Base-by-base conservation (phyloP, 2,329 filamentous ascomycete species). In the Rugonectria rugulosa region DNA sequence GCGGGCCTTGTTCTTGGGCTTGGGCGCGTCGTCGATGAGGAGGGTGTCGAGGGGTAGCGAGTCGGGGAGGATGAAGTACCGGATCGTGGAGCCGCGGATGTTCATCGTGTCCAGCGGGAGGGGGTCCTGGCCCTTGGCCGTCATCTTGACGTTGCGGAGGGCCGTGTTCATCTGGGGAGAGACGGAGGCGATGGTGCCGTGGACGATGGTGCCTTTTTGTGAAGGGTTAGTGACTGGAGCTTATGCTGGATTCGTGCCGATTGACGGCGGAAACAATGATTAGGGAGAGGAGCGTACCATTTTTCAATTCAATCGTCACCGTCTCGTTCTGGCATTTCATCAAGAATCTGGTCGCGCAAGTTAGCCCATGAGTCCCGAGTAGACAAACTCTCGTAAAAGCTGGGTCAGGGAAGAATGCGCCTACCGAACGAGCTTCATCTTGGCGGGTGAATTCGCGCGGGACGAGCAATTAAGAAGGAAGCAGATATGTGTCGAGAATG, bases 311-410 rank as follows among this genome's bases (percentile, higher is more conserved):
- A 76, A 99, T 91, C 38, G 94, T 98, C 70, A 98, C 95, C 70
- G 95, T 97, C 81, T 99, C 95, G 77, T 97, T 98, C 77, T 91
- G 88, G 78, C 94, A 98, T 83, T 99, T 99, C 94, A 98, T 98
- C 68, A 99, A 83, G 77, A 99, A 99, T 75, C 95, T 98, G 76
- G 56, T 59, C 49, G 62, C 58, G 45, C 55, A 38, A 47, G 66
- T 72, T 63, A 72, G 69, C 59, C 50, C 38, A 49, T 42, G 51
- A 61, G 53, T n/a, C n/a, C n/a, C n/a, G n/a, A n/a, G n/a, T n/a
- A n/a, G n/a, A n/a, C n/a, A n/a, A n/a, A n/a, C n/a, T n/a, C n/a
- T n/a, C n/a, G n/a, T n/a, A n/a, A n/a, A 59, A 52, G 54, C 54
- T 56, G 53, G 59, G 36, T 34, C 45, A 47, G 46, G 23, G 40